A percentile compares a stretch with the other conserved stretches of the same genome.
These are phyloP conservation scores for Hyaloscypha bicolor DNA, from an alignment of 495 filamentous ascomycete species.

Conservation along the genomic window DNA sequence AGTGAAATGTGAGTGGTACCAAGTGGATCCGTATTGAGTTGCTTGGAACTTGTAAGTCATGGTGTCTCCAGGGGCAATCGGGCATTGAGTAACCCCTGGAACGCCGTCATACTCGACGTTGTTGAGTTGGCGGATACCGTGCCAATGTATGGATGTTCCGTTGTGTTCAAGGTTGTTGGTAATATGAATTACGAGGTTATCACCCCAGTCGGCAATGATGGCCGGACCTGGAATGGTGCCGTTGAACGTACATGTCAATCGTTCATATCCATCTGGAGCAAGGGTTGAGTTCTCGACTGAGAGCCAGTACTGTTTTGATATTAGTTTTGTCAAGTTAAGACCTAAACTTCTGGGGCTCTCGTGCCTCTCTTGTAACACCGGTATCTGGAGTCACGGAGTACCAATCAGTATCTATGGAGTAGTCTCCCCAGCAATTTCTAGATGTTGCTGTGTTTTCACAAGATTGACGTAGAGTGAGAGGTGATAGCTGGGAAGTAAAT, in stretches of 20 bases:
- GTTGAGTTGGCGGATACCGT: conserved; percentile 42
- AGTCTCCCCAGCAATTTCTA: conserved; percentile 45
- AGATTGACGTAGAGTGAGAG: conserved; percentile 11
- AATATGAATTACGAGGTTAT: conserved; percentile 55
- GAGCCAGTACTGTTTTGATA: conserved; percentile 40
- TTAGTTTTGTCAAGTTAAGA: background rate
- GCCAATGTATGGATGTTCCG: conserved; percentile 51
- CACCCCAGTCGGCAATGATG: conserved; percentile 41
- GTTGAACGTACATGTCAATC: conserved; percentile 48
- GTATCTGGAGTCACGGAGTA: conserved; percentile 48
- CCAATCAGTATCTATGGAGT: conserved; percentile 59
- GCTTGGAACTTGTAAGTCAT: conserved; percentile 55
- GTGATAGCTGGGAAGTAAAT: conserved; percentile 12
- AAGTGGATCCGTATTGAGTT: conserved; percentile 58
- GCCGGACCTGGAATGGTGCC: conserved; percentile 47
- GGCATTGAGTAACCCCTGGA: conserved; percentile 51
- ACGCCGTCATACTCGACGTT: conserved; percentile 42
- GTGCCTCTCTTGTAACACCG: conserved; percentile 45
- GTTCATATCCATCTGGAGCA: conserved; percentile 51
- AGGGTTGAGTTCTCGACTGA: conserved; percentile 45
- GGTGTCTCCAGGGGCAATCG: conserved; percentile 45
- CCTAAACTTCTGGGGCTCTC: background rate
- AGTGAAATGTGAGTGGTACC: conserved; percentile 66
- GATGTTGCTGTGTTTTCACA: conserved; percentile 45
- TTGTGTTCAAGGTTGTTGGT: conserved; percentile 45